Conservation (phyloP, 2,329 filamentous ascomycete species). For the Aspergillus oerlinghausenensis region DNA sequence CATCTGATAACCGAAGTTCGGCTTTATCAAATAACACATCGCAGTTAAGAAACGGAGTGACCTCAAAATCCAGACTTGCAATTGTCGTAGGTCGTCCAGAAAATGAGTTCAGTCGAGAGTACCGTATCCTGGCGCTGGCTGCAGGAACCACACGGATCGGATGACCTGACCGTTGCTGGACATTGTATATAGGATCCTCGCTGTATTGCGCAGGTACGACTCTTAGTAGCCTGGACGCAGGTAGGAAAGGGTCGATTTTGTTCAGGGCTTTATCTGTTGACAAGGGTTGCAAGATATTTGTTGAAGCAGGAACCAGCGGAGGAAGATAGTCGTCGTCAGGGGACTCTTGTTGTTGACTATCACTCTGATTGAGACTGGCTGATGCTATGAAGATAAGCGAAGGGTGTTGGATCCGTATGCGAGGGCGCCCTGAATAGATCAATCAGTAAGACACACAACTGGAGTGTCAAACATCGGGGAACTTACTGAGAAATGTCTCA, state of each 20-base stretch:
- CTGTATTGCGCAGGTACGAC: conserved; percentile 49
- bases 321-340: conserved; percentile 50
- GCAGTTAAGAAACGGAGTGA: conserved; percentile 49
- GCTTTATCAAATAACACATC: conserved; percentile 48
- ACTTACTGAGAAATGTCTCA: conserved; percentile 39
- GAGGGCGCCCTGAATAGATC: conserved; percentile 34
- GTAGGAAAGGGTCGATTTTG: conserved; percentile 50
- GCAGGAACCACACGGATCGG: conserved; percentile 53
- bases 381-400: conserved; percentile 52
- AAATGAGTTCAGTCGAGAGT: conserved; percentile 45
- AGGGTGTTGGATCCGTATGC: conserved; percentile 52
- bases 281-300: conserved; percentile 55
- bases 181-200: conserved; percentile 49
- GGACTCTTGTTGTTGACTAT: conserved; percentile 31
- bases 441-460: conserved; percentile 10
- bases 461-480: background rate
- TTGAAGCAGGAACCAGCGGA: conserved; percentile 51
- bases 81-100: conserved; percentile 45
- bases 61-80: conserved; percentile 53
- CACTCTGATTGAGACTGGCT: conserved; percentile 42
- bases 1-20: conserved; percentile 44
- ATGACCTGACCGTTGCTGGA: conserved; percentile 50
- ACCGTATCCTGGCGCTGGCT: conserved; percentile 53
- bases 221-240: conserved; percentile 54
- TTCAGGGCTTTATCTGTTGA: conserved; percentile 45